Percentiles rank a stretch among this genome's conserved stretches.
Evolutionary conservation across 75 land plant genomes (phyloP).

Genomic region (Picea glauca): DNA sequence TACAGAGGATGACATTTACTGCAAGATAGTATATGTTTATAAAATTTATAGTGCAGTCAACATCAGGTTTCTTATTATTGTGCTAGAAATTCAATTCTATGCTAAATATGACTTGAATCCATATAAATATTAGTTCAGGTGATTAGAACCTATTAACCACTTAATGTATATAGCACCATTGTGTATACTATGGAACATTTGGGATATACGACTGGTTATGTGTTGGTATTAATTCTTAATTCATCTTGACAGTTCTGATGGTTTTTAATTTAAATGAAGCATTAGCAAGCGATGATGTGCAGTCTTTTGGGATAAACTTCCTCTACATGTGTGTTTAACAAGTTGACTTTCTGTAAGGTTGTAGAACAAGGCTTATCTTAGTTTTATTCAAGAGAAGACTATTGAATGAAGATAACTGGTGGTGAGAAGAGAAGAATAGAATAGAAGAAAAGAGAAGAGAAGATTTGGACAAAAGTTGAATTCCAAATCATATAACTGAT

Average conservation of each 20-base stretch:
- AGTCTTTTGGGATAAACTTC: background rate
- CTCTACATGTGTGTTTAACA: background rate
- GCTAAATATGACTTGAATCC: background rate
- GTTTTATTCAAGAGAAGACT: conserved; percentile 17
- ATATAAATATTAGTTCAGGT: no score
- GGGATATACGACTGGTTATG: background rate
- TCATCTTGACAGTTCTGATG: no score
- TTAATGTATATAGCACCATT: background rate
- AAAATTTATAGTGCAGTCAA: background rate
- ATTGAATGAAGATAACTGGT: conserved; percentile 11
- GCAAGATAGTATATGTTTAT: background rate
- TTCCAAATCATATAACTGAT: background rate
- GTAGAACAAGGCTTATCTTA: conserved; percentile 16
- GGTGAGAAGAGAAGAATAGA: conserved; percentile 4
- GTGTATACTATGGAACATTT: background rate
- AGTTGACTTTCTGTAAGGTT: background rate
- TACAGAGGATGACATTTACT: background rate
- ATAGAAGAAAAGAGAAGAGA: conserved; percentile 16
- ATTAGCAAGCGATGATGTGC: background rate
- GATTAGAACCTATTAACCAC: no score
- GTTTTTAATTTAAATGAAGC: background rate
- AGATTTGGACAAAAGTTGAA: conserved; percentile 20
- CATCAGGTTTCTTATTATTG: background rate
- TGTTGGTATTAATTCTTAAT: background rate
- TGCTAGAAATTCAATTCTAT: background rate